A percentile compares a stretch with the other conserved stretches of the same genome.
Conservation (phyloP, 805 yeast genomes). For the Candida methanosorbosa region DNA sequence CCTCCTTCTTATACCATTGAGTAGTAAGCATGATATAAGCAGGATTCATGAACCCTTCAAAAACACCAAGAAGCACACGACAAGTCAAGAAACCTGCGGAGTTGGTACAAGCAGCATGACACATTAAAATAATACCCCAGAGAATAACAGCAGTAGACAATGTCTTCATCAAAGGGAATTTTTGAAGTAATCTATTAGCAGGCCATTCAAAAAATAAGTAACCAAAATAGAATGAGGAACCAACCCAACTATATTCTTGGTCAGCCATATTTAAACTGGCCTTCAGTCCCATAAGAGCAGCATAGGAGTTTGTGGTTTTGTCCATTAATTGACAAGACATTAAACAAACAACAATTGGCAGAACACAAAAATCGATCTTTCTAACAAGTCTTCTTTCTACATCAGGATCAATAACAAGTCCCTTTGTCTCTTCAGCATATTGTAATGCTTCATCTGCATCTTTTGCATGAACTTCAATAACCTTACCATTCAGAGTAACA, state of each 20-base stretch:
- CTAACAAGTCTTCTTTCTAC: background rate
- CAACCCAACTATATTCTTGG: constrained; percentile 22
- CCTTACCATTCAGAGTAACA: no score
- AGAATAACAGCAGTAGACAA: constrained; percentile 35
- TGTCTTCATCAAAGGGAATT: constrained; percentile 38
- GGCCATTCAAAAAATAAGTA: constrained; percentile 48
- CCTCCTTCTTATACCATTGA: constrained; percentile 35
- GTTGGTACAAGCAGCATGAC: constrained; percentile 30
- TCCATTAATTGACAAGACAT: constrained; percentile 54
- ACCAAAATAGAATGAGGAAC: constrained; percentile 29
- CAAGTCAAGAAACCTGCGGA: constrained; percentile 33
- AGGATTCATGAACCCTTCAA: constrained; percentile 44
- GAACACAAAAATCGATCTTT: constrained; percentile 42
- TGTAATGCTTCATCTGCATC: background rate
- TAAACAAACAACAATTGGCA: constrained; percentile 41
- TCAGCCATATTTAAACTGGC: constrained; percentile 41
- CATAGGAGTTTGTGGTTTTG: constrained; percentile 43
- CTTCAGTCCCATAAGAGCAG: constrained; percentile 49
- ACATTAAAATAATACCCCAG: constrained; percentile 52
- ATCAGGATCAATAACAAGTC: background rate
- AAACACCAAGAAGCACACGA: constrained; percentile 36
- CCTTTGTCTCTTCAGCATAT: background rate
- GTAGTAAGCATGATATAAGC: constrained; percentile 43
- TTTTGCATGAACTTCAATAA: background rate
- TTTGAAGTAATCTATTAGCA: constrained; percentile 36